A percentile compares a stretch with the other conserved stretches of the same genome.
Evolutionary conservation across 345 rosid genomes (phyloP).

Genomic region (Toxicodendron radicans): DNA sequence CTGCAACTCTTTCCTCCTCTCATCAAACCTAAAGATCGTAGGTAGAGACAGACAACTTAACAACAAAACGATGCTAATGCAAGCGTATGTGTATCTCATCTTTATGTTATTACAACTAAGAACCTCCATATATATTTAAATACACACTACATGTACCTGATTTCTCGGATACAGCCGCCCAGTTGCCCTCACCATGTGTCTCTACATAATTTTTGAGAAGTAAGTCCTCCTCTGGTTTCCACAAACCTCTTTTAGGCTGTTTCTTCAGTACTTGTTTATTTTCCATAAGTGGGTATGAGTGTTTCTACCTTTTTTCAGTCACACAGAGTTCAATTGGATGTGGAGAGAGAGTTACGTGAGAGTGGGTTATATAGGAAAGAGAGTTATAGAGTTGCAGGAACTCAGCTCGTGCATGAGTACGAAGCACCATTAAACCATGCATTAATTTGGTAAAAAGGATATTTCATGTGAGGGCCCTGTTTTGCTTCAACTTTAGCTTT

Average conservation of each 20-base stretch:
- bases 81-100: neutral
- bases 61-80: too few species aligned
- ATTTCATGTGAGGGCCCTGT: conserved; percentile 22
- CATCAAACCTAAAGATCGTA: conserved; percentile 48
- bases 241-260: conserved; percentile 59
- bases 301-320: neutral
- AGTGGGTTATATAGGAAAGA: neutral
- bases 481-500: conserved; percentile 20
- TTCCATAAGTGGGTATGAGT: conserved; percentile 25
- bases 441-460: neutral
- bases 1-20: conserved; percentile 91
- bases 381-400: neutral
- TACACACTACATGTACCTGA: conserved; percentile 51
- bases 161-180: conserved; percentile 67
- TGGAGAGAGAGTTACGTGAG: neutral
- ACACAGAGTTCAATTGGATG: neutral
- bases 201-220: conserved; percentile 61
- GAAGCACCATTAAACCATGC: neutral
- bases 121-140: neutral
- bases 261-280: conserved; percentile 37
- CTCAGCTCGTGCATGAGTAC: conserved; percentile 23
- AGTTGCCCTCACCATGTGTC: conserved; percentile 84
- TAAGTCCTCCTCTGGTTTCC: conserved; percentile 91
- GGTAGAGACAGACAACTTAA: neutral
- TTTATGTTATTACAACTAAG: neutral